Base-by-base conservation (phyloP, 2,329 filamentous ascomycete species). In the Penicillium olsonii region DNA sequence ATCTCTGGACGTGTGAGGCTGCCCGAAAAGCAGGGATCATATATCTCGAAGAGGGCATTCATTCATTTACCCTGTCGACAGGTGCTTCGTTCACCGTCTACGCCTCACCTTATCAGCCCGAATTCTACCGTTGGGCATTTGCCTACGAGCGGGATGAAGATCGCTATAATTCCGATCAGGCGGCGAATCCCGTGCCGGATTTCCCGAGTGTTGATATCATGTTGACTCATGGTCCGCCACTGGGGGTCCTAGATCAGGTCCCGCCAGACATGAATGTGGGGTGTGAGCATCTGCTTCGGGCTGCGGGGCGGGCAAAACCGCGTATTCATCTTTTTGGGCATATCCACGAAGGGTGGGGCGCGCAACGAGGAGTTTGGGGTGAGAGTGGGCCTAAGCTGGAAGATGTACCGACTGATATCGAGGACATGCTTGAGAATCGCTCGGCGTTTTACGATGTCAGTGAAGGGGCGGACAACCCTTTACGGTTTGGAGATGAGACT, bases 271-370 rank as follows among this genome's bases (percentile, higher is more conserved):
- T 68, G 19, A 59, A 68, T 17, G 81, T 79, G 1, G 84, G 84
- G 0, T 85, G 83, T 63, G 68, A 75, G 39, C 75, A 79, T 58
- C 68, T 87, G 1, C 69, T 81, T 1, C 67, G 70, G 1, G 83
- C 83, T 0, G 67, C 79, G 2, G 66, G 71, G 44, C 71, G 81
- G 5, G 76, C 75, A 9, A 71, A 69, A 42, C 84, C 84, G 0
- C 63, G 68, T 3, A 42, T 86, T n/a, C 80, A 85, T 61, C 80
- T 80, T 54, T 87, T 84, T 60, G 83, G 83, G 0, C 83, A 85
- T 67, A 84, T 85, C 15, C 82, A 84, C 59, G 79, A 82, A 59
- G 79, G 70, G 0, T 76, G 77, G 65, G 79, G 78, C 15, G 75
- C 72, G 3, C 62, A 68, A 54, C 65, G 77, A 9, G 57, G 59